Evolutionary conservation across 495 filamentous ascomycete genomes (phyloP).

Genomic region (Collariella sp.): DNA sequence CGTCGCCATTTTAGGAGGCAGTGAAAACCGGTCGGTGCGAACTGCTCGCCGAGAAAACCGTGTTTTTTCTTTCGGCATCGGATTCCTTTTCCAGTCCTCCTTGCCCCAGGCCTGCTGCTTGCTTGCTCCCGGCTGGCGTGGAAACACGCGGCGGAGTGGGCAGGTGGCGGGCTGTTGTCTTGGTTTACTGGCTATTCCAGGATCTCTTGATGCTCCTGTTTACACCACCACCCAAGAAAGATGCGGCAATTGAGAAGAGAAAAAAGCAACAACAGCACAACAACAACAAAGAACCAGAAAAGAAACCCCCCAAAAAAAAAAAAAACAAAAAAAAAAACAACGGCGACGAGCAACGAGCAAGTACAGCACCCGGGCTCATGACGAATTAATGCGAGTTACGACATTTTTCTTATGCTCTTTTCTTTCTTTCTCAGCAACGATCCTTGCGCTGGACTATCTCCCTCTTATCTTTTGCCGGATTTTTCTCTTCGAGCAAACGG

Average conservation of each 20-base stretch:
- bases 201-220: slow-evolving; percentile 12
- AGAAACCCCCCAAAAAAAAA: too few species aligned
- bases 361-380: slow-evolving; percentile 4
- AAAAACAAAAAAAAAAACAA: neutral
- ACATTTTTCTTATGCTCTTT: slow-evolving; percentile 9
- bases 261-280: slow-evolving; percentile 2
- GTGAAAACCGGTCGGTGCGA: neutral
- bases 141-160: neutral
- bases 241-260: neutral
- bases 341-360: neutral
- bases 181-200: slow-evolving; percentile 14
- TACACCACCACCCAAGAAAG: neutral
- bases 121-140: too few species aligned
- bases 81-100: neutral
- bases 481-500: neutral
- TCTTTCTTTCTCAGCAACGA: neutral
- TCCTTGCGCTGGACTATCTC: neutral
- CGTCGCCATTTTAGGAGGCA: too few species aligned
- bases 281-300: too few species aligned
- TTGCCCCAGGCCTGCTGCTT: neutral
- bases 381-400: slow-evolving; percentile 23
- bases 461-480: slow-evolving; percentile 3
- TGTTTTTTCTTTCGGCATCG: neutral
- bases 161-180: slow-evolving; percentile 8
- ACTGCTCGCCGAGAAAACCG: slow-evolving; percentile 1